Evolutionary conservation across 1,284 basidiomycete genomes (phyloP), one percentile per base, ranked within the genome.

Genomic region (Heterobasidion parviporum): DNA sequence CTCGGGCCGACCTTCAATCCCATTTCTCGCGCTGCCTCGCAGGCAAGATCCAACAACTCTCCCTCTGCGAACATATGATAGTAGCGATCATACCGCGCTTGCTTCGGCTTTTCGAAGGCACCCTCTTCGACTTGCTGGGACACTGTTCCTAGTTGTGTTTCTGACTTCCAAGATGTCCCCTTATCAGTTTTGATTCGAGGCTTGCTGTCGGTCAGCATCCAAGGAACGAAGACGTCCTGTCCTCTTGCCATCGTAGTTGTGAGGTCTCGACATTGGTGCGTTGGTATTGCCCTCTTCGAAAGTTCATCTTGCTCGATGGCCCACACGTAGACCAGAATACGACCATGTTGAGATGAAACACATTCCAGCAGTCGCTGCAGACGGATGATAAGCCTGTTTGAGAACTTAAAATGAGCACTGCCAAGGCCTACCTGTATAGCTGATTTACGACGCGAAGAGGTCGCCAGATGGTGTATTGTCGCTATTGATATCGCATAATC

Each of bases 291-390:
- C 20, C 92, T 78, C 66, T 89, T 92, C 2, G 90, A 92, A 6
- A 84, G 70, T 36, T 81, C 78, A 56, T 96, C 93, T 73, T 99
- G 97, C 66, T 98, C 94, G 54, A 91, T 82, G 1, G 96, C 95
- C 97, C 97, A 99, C n/a, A 98, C 97, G 64, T 97, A 98, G 64
- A 99, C 87, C 61, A 99, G 76, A 56, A 94, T 78, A 7, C 92
- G 83, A 9, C 92, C 88, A 62, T 88, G 80, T 2, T 64, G 56
- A 6, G 83, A 74, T 1, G 82, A 82, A 43, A 92, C 81, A 12
- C 78, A 74, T 56, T 81, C 76, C 15, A 94, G 66, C 18, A 94
- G 74, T 36, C 83, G 77, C 86, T 92, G 63, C 3, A 8, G 7
- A 14, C 16, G 43, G 26, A 45, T 56, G 18, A 52, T 8, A 41